Percentiles rank a stretch among this genome's conserved stretches.
Evolutionary conservation across 2,329 filamentous ascomycete species (phyloP).

Genomic region (Fusarium humuli): DNA sequence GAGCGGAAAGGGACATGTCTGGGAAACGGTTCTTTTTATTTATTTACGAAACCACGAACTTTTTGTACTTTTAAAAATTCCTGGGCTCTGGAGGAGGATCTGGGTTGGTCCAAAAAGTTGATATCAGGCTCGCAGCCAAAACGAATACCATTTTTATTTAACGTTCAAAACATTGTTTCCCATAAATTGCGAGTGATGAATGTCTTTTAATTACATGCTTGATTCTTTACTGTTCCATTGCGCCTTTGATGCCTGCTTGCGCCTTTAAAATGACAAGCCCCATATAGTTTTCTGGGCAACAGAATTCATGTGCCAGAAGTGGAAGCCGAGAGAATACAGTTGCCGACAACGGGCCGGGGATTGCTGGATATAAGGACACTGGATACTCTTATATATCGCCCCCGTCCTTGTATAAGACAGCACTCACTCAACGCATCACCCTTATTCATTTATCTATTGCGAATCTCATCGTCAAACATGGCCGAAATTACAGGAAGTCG

Average conservation of each 20-base stretch:
- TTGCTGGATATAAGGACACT: conserved; percentile 13
- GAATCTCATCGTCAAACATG: conserved; percentile 53
- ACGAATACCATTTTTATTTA: conserved; percentile 41
- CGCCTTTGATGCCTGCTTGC: background rate
- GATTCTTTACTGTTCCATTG: background rate
- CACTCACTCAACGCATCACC: background rate
- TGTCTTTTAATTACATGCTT: background rate
- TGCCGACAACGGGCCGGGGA: conserved; percentile 31
- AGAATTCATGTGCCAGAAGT: conserved; percentile 11
- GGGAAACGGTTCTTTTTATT: conserved; percentile 38
- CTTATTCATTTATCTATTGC: background rate
- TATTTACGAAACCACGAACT: conserved; percentile 41
- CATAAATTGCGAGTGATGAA: background rate
- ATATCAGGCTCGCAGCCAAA: conserved; percentile 42
- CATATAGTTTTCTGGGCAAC: conserved; percentile 14
- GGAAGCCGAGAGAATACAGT: conserved; percentile 18
- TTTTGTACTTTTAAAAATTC: conserved; percentile 44
- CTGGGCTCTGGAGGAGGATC: conserved; percentile 41
- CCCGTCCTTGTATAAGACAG: background rate
- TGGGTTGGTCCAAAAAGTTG: conserved; percentile 47
- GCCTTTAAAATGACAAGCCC: conserved; percentile 26
- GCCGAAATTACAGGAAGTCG: conserved; percentile 65
- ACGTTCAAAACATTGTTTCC: background rate
- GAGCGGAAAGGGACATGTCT: conserved; percentile 22
- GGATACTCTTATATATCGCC: background rate